These are phyloP conservation scores for Boletus rubroflammeus DNA, from an alignment of 768 basidiomycete genomes.

Conservation along the genomic window DNA sequence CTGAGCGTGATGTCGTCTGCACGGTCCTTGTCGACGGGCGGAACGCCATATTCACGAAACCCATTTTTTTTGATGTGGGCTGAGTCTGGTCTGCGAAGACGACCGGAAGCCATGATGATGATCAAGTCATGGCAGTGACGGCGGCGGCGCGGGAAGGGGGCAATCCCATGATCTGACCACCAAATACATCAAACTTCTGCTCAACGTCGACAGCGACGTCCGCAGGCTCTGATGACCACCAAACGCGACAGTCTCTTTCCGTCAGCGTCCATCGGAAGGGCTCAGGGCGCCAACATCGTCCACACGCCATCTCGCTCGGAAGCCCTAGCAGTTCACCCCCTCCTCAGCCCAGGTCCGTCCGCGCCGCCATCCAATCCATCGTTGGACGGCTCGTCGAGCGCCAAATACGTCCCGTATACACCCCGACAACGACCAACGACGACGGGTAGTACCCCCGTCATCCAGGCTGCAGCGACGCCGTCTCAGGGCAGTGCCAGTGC, in stretches of 20 bases:
- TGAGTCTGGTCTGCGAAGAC: conserved; percentile 13
- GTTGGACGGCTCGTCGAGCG: conserved; percentile 2
- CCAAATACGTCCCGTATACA: conserved; percentile 74
- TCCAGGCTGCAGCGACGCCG: conserved; percentile 31
- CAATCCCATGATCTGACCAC: not conserved
- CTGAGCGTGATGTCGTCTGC: conserved; percentile 27
- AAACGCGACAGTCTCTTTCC: conserved; percentile 42
- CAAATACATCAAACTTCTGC: not conserved
- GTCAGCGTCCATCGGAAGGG: conserved; percentile 52
- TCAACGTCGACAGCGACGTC: not conserved
- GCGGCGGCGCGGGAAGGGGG: not conserved
- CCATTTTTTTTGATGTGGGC: conserved; percentile 17
- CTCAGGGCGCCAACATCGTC: conserved; percentile 41
- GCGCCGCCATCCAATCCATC: not conserved
- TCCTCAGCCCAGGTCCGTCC: conserved; percentile 40
- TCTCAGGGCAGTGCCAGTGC: conserved; percentile 60
- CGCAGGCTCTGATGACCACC: conserved; percentile 29
- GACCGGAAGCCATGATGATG: conserved; percentile 1
- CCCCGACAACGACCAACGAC: conserved; percentile 62
- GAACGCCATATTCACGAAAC: conserved; percentile 17
- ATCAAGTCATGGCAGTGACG: not conserved
- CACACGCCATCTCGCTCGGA: conserved; percentile 51
- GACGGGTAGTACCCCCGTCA: conserved; percentile 39
- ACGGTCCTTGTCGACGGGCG: conserved; percentile 9
- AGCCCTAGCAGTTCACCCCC: conserved; percentile 57